Percentiles rank a stretch among this genome's conserved stretches.
Evolutionary conservation across 179 eudicot species (phyloP).

Genomic region (Drosera spatulata): DNA sequence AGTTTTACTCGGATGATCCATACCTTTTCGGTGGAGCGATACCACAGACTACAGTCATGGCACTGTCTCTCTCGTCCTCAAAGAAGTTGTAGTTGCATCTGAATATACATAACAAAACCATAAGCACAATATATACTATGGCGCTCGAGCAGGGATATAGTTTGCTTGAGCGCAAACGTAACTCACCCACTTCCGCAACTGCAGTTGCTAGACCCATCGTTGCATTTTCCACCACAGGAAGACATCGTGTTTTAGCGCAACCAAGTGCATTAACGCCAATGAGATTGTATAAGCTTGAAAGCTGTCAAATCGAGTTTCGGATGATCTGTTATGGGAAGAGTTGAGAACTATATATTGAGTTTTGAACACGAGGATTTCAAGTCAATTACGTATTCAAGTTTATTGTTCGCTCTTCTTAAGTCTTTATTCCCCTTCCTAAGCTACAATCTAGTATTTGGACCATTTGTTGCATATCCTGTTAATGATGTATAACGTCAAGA

Average conservation of each 20-base stretch:
- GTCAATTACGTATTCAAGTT: conserved; percentile 16
- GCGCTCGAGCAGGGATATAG: too few relatives aligned
- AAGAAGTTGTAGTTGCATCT: too few relatives aligned
- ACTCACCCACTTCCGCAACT: conserved; percentile 31
- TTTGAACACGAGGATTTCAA: conserved; percentile 4
- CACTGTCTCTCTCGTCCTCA: too few relatives aligned
- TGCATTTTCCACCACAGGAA: conserved; percentile 23
- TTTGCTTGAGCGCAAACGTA: background rate
- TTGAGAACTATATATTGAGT: conserved; percentile 15
- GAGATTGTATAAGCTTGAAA: background rate
- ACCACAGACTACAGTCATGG: too few relatives aligned
- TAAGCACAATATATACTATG: too few relatives aligned
- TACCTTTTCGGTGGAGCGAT: too few relatives aligned
- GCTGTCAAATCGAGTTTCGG: conserved; percentile 5
- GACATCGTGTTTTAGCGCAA: conserved; percentile 25
- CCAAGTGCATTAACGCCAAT: background rate
- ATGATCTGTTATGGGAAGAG: conserved; percentile 7
- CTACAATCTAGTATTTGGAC: background rate
- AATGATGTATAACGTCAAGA: background rate
- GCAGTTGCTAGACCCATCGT: conserved; percentile 45
- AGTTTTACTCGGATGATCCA: too few relatives aligned
- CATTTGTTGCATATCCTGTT: background rate
- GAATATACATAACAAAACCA: too few relatives aligned
- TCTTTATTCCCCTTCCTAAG: conserved; percentile 6
- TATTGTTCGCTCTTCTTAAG: conserved; percentile 8